Evolutionary conservation across 768 basidiomycete species (phyloP), one percentile per base, ranked within the genome.

Genomic region (Calocybe cyanea): DNA sequence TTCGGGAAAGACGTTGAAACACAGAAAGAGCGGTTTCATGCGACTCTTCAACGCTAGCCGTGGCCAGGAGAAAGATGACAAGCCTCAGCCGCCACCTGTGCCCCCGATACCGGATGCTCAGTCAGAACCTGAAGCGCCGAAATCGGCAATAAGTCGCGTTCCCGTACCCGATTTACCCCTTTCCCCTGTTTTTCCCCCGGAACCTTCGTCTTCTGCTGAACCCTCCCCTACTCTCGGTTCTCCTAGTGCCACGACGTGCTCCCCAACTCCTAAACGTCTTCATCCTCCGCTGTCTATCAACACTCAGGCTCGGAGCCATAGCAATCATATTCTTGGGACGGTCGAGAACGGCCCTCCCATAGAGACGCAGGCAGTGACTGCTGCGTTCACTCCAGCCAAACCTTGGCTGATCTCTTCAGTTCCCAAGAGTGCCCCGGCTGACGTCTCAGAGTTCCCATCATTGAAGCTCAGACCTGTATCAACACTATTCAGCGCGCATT

Each of bases 11-110:
- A 52, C 64, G 1, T 61, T 91, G 40, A 87, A 78, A 55, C 83
- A 84, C 49, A 89, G 85, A 70, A 90, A 85, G 61, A 90, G 87
- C 51, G 88, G 76, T 7, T 87, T 92, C 58, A 78, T 91, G 82
- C 72, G 84, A 41, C 65, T 92, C 9, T 89, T 91, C 59, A 80
- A 83, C 55, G 72, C 73, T 14, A 64, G 61, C 15, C 78, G 73
- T 57, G 60, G 63, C 28, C 73, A 72, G 41, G 73, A 80, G 34
- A 70, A 64, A 57, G 75, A 77, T 33, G 72, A 77, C 17, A 64
- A 58, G 46, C 59, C 57, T 4, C 62, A 64, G 7, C 75, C 76
- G 1, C 81, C 81, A 5, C 81, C 86, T 14, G 72, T 87, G 7
- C 83, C 83, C 10, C 61, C 73, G 8, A 53, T 65, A 48, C 57